A percentile compares a stretch with the other conserved stretches of the same genome.
These are phyloP conservation scores for Schoenoplectus tabernaemontani DNA, from an alignment of 202 grass and related monocot genomes.

Conservation along the genomic window DNA sequence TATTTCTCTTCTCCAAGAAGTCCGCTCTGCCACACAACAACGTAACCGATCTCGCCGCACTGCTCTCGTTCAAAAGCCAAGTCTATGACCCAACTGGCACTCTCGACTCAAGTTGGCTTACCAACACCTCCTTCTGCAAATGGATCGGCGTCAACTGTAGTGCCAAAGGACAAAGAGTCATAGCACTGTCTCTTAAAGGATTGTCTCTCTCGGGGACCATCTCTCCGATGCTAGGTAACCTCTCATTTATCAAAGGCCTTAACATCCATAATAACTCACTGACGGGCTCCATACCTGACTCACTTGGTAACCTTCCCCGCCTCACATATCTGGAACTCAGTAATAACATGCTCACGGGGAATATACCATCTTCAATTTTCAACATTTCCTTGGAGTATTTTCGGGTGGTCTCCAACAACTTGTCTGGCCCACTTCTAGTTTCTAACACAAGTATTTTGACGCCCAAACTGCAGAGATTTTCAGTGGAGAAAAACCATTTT, in stretches of 20 bases:
- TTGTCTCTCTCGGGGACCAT: conserved; percentile 33
- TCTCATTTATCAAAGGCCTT: conserved; percentile 41
- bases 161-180: conserved; percentile 16
- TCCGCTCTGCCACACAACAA: conserved; percentile 1
- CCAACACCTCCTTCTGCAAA: conserved; percentile 33
- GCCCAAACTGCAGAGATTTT: conserved; percentile 15
- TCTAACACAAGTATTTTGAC: conserved; percentile 2
- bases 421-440: conserved; percentile 12
- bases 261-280: conserved; percentile 31
- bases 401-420: not conserved
- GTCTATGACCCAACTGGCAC: conserved; percentile 32
- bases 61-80: conserved; percentile 48
- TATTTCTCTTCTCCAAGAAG: not conserved
- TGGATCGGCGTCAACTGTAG: conserved; percentile 42
- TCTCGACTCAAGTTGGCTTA: conserved; percentile 39
- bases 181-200: conserved; percentile 2
- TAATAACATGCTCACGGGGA: conserved; percentile 37
- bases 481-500: conserved; percentile 30
- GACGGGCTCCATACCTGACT: conserved; percentile 21
- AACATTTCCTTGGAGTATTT: conserved; percentile 25
- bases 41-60: conserved; percentile 29
- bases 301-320: conserved; percentile 25
- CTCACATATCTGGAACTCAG: conserved; percentile 19
- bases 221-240: conserved; percentile 35
- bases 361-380: conserved; percentile 31